These are phyloP conservation scores for Solanum peruvianum DNA, from an alignment of 257 asterid species.

Conservation along the genomic window DNA sequence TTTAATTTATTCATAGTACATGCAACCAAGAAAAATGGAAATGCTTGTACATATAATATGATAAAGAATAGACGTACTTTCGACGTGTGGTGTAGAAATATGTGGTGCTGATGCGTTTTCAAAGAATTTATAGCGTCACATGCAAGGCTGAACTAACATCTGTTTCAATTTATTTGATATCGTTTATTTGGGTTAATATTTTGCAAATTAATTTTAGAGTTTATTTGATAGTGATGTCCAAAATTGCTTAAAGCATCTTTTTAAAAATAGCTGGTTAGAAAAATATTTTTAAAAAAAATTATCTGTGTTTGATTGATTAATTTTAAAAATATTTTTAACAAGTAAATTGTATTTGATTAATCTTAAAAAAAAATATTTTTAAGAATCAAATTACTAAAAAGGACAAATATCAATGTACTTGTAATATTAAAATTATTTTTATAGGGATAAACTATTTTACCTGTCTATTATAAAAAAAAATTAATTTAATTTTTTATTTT, in stretches of 20 bases:
- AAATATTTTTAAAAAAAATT: too few relatives aligned
- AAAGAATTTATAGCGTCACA: not conserved
- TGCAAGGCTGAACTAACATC: not conserved
- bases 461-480: too few relatives aligned
- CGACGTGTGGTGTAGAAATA: not conserved
- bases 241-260: too few relatives aligned
- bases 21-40: not conserved
- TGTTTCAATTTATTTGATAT: not conserved
- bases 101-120: not conserved
- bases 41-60: not conserved
- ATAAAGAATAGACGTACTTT: not conserved
- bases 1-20: not conserved
- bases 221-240: rapidly evolving
- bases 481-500: too few relatives aligned
- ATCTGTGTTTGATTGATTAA: too few relatives aligned
- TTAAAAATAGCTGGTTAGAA: too few relatives aligned
- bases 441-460: not conserved
- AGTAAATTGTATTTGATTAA: too few relatives aligned
- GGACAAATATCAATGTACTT: too few relatives aligned
- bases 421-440: too few relatives aligned
- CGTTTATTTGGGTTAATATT: not conserved
- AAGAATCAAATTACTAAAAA: too few relatives aligned
- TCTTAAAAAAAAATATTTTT: too few relatives aligned
- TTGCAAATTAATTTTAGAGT: not conserved
- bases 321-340: too few relatives aligned